These are phyloP conservation scores for Lichtheimia hyalospora DNA, from an alignment of 371 early-diverging fungal species.

Conservation along the genomic window DNA sequence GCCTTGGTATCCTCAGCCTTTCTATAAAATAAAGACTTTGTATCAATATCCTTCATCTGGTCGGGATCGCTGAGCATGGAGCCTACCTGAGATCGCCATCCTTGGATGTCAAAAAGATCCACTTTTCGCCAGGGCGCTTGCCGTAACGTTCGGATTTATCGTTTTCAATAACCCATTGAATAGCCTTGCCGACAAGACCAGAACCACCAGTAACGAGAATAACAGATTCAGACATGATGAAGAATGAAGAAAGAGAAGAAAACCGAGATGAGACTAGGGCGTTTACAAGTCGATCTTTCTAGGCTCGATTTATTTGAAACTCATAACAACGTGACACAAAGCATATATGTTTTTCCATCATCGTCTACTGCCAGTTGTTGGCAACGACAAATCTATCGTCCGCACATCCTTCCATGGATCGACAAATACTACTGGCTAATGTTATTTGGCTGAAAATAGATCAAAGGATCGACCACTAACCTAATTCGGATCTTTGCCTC, in stretches of 20 bases:
- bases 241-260: constrained; percentile 2
- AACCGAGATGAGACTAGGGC: background rate
- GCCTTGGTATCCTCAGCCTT: constrained; percentile 62
- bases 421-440: background rate
- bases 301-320: background rate
- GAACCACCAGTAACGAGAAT: constrained; percentile 79
- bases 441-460: background rate
- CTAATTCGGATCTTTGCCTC: background rate
- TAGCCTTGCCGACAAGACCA: constrained; percentile 83
- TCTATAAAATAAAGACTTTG: constrained; percentile 31
- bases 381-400: background rate
- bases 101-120: constrained; percentile 77
- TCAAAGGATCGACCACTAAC: background rate
- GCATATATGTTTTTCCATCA: background rate
- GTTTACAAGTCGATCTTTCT: background rate
- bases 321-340: background rate
- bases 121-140: constrained; percentile 67
- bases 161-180: constrained; percentile 72
- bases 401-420: background rate
- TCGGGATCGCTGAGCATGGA: too few relatives aligned
- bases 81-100: constrained; percentile 81
- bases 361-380: too few relatives aligned
- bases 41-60: background rate
- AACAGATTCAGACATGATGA: constrained; percentile 29
- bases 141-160: constrained; percentile 59